Percentiles rank a stretch among this genome's conserved stretches.
phyloP scores from a whole-genome alignment of 768 basidiomycete genomes.

The Hysterangium stoloniferum region DNA sequence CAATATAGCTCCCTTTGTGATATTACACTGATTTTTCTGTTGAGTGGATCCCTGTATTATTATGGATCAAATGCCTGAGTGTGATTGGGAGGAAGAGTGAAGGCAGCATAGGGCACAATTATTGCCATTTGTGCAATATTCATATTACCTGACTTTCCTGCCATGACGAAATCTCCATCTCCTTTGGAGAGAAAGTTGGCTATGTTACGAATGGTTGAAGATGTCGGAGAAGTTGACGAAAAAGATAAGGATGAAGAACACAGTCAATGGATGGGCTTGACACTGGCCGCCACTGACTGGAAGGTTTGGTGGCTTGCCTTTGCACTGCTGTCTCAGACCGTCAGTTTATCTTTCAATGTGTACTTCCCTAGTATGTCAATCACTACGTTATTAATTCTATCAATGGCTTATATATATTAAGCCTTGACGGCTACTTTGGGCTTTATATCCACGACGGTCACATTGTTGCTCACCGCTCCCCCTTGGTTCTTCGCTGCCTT shows the following conservation, averaged over 20 bases:
- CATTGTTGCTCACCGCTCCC: slow-evolving; percentile 69
- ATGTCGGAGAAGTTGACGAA: slow-evolving; percentile 58
- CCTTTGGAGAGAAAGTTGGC: slow-evolving; percentile 39
- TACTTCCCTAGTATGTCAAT: slow-evolving; percentile 52
- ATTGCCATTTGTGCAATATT: slow-evolving; percentile 47
- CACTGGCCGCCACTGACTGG: slow-evolving; percentile 62
- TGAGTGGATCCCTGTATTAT: too few species aligned
- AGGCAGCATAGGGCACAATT: too few species aligned
- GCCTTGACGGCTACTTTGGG: slow-evolving; percentile 65
- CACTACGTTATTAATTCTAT: neutral
- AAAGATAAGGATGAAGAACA: slow-evolving; percentile 29
- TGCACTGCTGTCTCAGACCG: slow-evolving; percentile 46
- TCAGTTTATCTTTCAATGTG: slow-evolving; percentile 68
- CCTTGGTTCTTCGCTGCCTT: slow-evolving; percentile 62
- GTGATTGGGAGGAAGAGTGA: too few species aligned
- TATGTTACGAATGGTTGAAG: slow-evolving; percentile 61
- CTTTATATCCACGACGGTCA: slow-evolving; percentile 53
- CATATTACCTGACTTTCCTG: slow-evolving; percentile 70
- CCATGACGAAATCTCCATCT: slow-evolving; percentile 34
- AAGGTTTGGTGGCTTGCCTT: slow-evolving; percentile 82
- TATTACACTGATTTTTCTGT: too few species aligned
- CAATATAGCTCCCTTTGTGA: too few species aligned
- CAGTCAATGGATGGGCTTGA: slow-evolving; percentile 24
- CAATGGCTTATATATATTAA: slow-evolving; percentile 10
- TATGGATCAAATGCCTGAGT: too few species aligned